Evolutionary conservation across 176 grass and related monocot genomes (phyloP), one percentile per base, ranked within the genome.

Genomic region (Poa pratensis): DNA sequence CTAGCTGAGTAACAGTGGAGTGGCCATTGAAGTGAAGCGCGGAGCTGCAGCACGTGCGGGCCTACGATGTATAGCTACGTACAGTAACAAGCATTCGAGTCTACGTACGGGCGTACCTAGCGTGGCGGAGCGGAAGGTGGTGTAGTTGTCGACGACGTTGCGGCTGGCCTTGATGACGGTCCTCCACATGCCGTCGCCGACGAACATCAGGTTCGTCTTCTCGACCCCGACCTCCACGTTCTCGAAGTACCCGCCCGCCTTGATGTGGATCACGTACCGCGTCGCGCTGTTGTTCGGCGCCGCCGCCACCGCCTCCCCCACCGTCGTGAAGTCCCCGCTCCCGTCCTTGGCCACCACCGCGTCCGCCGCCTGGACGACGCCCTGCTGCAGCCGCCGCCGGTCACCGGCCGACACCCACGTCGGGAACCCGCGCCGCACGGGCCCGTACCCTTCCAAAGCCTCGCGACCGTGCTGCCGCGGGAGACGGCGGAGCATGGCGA

Each of bases 71-170:
- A 43, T 7, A 43, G 40, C n/a, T 70, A 71, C 52, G 58, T 20
- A 68, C 5, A n/a, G 30, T 35, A 83, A 75, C 26, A 15, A 84
- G 16, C 13, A n/a, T 32, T 65, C 27, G 62, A 65, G 62, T 65
- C 1, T 7, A 17, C 59, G 58, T 6, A 18, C 4, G 52, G 10
- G 2, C 26, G 20, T 67, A 97, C 95, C 95, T 66, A 97, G 65
- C 30, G 95, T 97, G 4, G 95, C 95, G 14, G 95, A 97, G 43
- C 95, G 79, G 90, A 97, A 97, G 10, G 95, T 97, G 86, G 95
- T 97, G 73, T n/a, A 94, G 86, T 94, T 94, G 70, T 97, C 95
- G 53, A 92, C 88, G 49, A 94, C 88, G 80, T 73, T 97, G 73
- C 95, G 79, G 83, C 89, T 91, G 52, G 90, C 90, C 70, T 97